These are phyloP conservation scores for Paxillus rubicundulus DNA, from an alignment of 768 basidiomycete genomes.

Conservation along the genomic window DNA sequence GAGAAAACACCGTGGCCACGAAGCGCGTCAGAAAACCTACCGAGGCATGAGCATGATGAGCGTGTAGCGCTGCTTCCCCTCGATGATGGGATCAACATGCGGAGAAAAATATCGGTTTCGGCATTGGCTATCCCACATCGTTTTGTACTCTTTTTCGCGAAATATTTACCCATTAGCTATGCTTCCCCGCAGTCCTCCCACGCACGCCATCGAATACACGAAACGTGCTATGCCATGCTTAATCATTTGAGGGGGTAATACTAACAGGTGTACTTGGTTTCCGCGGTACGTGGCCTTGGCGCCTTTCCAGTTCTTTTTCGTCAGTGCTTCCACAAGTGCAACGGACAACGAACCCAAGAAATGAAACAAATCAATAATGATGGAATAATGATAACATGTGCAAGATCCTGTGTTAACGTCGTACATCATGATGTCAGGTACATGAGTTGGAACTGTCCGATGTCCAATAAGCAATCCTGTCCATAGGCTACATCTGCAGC, in stretches of 20 bases:
- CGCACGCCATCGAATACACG: constrained; percentile 20
- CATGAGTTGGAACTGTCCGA: no score
- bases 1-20: constrained; percentile 90
- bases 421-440: no score
- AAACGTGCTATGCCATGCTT: constrained; percentile 2
- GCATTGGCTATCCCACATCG: constrained; percentile 1
- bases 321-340: no score
- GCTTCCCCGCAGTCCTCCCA: not conserved
- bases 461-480: no score
- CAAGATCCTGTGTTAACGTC: no score
- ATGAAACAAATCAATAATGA: constrained; percentile 17
- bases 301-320: no score
- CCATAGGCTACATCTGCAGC: constrained; percentile 7
- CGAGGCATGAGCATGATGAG: constrained; percentile 38
- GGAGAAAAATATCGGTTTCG: not conserved
- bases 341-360: not conserved
- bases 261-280: no score
- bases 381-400: constrained; percentile 15
- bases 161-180: constrained; percentile 11
- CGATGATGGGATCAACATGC: not conserved
- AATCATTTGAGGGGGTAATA: not conserved
- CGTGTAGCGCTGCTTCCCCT: not conserved
- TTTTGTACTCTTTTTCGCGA: constrained; percentile 15
- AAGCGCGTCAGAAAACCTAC: constrained; percentile 68
- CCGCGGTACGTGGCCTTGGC: no score